Evolutionary conservation across 345 rosid species (phyloP).

Genomic region (Salix dunnii): DNA sequence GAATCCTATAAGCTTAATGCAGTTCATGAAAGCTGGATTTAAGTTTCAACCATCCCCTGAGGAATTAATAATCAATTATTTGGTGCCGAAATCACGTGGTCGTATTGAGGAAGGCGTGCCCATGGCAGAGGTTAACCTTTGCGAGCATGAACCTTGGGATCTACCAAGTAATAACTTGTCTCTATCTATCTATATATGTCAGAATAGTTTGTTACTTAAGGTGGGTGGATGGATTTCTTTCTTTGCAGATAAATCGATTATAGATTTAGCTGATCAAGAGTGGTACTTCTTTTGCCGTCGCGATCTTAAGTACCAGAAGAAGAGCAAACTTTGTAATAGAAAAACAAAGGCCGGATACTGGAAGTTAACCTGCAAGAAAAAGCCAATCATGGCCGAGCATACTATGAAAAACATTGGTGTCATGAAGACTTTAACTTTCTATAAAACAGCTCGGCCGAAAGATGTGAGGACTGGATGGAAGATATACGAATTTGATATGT

Average conservation of each 20-base stretch:
- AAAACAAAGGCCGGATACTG: neutral
- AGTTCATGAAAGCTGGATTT: neutral
- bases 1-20: neutral
- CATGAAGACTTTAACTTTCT: neutral
- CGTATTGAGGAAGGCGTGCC: no score
- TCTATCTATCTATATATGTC: neutral
- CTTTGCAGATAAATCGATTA: neutral
- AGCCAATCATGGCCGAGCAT: neutral
- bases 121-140: constrained; percentile 38
- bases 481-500: constrained; percentile 9
- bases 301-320: neutral
- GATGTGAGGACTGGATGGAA: constrained; percentile 1
- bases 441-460: neutral
- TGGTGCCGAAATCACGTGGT: constrained; percentile 16
- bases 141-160: constrained; percentile 46
- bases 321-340: neutral
- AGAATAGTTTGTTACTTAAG: neutral
- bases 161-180: constrained; percentile 25
- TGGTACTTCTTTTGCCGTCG: constrained; percentile 3
- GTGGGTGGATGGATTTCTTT: neutral
- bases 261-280: constrained; percentile 7
- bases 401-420: neutral
- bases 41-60: constrained; percentile 43
- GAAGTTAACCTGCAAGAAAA: neutral
- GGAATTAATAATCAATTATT: constrained; percentile 31